Conservation (phyloP, 2,329 filamentous ascomycete genomes). For the Myotisia sp. region DNA sequence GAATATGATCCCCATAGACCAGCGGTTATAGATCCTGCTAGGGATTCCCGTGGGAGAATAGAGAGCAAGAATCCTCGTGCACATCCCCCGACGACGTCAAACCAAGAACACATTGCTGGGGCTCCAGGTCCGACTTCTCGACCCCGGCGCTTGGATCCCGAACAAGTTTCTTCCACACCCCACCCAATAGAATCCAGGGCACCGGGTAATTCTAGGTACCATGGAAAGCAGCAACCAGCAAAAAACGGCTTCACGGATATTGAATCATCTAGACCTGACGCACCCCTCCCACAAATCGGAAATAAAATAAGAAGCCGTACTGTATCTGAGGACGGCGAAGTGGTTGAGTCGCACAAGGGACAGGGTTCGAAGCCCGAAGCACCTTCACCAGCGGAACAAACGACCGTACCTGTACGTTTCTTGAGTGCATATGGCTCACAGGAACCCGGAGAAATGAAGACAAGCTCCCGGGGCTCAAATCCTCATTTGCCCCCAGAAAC, state of each 20-base stretch:
- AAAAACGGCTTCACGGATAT: neutral
- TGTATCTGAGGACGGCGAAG: slow-evolving; percentile 27
- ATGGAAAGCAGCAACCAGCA: neutral
- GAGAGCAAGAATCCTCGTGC: neutral
- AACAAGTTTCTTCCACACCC: too few species aligned
- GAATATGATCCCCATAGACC: slow-evolving; percentile 37
- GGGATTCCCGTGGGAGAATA: slow-evolving; percentile 10
- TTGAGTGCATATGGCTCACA: slow-evolving; percentile 22
- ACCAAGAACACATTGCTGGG: neutral
- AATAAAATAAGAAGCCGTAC: slow-evolving; percentile 7
- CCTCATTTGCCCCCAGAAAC: slow-evolving; percentile 6
- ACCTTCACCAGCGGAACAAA: slow-evolving; percentile 15
- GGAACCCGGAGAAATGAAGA: slow-evolving; percentile 9
- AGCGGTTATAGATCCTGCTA: slow-evolving; percentile 15
- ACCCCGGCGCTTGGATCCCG: too few species aligned
- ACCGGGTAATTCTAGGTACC: too few species aligned
- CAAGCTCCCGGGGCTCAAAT: slow-evolving; percentile 4
- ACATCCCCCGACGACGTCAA: too few species aligned
- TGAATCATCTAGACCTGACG: neutral
- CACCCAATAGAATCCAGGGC: too few species aligned
- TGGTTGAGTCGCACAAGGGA: slow-evolving; percentile 14
- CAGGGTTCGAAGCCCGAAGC: slow-evolving; percentile 6
- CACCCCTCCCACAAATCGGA: neutral
- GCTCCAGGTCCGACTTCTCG: neutral
- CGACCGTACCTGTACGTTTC: slow-evolving; percentile 26